Conservation (phyloP, 1,284 basidiomycete genomes). For the Singerocomus rubriflavus region DNA sequence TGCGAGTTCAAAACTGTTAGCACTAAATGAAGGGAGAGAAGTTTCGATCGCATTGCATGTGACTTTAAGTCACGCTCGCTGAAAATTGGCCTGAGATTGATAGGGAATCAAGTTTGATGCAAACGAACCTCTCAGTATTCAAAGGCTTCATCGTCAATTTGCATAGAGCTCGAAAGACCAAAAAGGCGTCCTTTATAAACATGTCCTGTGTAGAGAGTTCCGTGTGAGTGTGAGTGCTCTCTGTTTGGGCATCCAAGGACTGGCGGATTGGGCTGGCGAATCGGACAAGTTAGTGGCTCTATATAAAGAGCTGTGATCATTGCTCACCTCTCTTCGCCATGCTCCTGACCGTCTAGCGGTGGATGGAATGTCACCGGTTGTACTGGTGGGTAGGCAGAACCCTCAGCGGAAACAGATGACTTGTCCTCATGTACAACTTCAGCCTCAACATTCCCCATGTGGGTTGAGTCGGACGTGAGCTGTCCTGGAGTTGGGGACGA, state of each 20-base stretch:
- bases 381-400: background rate
- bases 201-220: constrained; percentile 69
- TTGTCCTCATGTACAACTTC: constrained; percentile 5
- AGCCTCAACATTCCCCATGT: background rate
- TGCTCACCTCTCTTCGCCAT: constrained; percentile 26
- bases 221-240: constrained; percentile 14
- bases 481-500: constrained; percentile 9
- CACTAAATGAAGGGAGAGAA: constrained; percentile 90
- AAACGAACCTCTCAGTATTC: constrained; percentile 79
- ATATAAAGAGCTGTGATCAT: background rate
- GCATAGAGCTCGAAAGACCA: constrained; percentile 93
- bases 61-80: constrained; percentile 93
- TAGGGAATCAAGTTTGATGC: background rate
- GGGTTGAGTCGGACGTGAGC: constrained; percentile 2
- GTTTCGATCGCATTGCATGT: constrained; percentile 93
- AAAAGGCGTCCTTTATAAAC: constrained; percentile 94
- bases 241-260: constrained; percentile 10
- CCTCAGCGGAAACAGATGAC: constrained; percentile 2
- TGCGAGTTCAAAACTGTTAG: constrained; percentile 91
- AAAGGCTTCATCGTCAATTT: constrained; percentile 98
- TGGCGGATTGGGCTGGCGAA: constrained; percentile 6
- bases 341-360: constrained; percentile 6
- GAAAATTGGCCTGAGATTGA: constrained; percentile 13
- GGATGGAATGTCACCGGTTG: background rate
- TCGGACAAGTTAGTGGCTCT: constrained; percentile 10